These are phyloP conservation scores for Colletotrichum phormii DNA, from an alignment of 2,329 filamentous ascomycete genomes.

Conservation along the genomic window DNA sequence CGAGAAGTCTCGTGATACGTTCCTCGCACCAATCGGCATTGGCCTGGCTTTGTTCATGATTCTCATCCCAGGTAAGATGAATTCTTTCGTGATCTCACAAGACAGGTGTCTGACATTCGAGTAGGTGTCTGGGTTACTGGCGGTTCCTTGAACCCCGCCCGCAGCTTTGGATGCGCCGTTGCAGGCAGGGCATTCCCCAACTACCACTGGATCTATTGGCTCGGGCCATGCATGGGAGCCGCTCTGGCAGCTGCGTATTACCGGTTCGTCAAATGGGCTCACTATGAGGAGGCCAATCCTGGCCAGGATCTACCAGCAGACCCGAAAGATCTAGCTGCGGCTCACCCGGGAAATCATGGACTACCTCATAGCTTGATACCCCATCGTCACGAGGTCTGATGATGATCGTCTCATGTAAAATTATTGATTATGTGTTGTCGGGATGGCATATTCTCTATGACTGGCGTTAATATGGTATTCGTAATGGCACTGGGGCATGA, in stretches of 20 bases:
- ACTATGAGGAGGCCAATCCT: slow-evolving; percentile 55
- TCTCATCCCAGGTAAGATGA: slow-evolving; percentile 47
- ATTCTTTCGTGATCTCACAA: not conserved
- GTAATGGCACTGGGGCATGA: no score
- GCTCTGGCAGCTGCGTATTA: slow-evolving; percentile 54
- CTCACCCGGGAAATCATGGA: not conserved
- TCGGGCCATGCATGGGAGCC: slow-evolving; percentile 57
- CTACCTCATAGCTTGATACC: not conserved
- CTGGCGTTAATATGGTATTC: not conserved
- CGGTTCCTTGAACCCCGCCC: slow-evolving; percentile 56
- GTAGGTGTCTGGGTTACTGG: slow-evolving; percentile 54
- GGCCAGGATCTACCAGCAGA: slow-evolving; percentile 46
- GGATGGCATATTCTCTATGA: not conserved
- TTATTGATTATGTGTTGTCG: not conserved
- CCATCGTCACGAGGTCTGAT: not conserved
- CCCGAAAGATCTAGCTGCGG: not conserved
- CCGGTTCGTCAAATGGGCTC: slow-evolving; percentile 55
- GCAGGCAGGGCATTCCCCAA: slow-evolving; percentile 48
- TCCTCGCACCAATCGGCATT: slow-evolving; percentile 74
- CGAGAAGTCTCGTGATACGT: slow-evolving; percentile 76
- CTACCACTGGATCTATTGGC: slow-evolving; percentile 59
- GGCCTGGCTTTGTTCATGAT: slow-evolving; percentile 72
- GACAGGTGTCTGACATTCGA: slow-evolving; percentile 10
- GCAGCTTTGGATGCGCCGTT: slow-evolving; percentile 57
- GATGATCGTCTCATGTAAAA: not conserved